Conservation (phyloP, 1,284 basidiomycete genomes). For the Flammula alnicola region DNA sequence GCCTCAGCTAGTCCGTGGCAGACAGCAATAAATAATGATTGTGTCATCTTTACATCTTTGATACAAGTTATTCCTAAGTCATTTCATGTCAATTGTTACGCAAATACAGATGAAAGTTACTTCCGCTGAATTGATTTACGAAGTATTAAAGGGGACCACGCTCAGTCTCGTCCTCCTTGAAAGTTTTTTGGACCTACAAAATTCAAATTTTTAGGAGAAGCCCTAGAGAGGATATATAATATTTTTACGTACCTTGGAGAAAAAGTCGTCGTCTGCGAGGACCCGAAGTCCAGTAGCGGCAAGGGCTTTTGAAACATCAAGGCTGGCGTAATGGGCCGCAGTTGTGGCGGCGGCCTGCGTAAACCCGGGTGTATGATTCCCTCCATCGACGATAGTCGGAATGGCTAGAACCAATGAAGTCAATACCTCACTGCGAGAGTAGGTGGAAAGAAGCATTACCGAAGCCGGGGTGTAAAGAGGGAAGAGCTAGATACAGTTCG, state of each 20-base stretch:
- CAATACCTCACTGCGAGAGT: background rate
- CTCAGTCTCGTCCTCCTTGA: conserved; percentile 31
- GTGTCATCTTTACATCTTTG: too few species aligned
- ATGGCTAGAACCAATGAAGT: conserved; percentile 42
- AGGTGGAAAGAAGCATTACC: conserved; percentile 34
- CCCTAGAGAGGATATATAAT: background rate
- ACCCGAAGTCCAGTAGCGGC: conserved; percentile 62
- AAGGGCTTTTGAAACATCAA: conserved; percentile 62
- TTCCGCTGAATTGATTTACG: background rate
- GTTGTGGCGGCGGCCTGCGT: conserved; percentile 54
- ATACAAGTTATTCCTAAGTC: too few species aligned
- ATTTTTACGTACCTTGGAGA: conserved; percentile 39
- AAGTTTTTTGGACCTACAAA: conserved; percentile 31
- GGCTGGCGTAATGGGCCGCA: conserved; percentile 59
- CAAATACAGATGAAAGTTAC: conserved; percentile 2
- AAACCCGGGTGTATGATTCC: conserved; percentile 69
- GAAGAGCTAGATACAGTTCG: conserved; percentile 45
- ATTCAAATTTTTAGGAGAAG: conserved; percentile 2
- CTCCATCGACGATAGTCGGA: conserved; percentile 58
- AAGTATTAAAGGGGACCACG: conserved; percentile 19
- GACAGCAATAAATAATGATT: too few species aligned
- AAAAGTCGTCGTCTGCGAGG: conserved; percentile 53
- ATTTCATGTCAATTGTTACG: background rate
- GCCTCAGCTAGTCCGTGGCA: too few species aligned
- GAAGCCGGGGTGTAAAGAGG: conserved; percentile 52